phyloP scores from a whole-genome alignment of 768 basidiomycete species.

The Dioszegia crocea region DNA sequence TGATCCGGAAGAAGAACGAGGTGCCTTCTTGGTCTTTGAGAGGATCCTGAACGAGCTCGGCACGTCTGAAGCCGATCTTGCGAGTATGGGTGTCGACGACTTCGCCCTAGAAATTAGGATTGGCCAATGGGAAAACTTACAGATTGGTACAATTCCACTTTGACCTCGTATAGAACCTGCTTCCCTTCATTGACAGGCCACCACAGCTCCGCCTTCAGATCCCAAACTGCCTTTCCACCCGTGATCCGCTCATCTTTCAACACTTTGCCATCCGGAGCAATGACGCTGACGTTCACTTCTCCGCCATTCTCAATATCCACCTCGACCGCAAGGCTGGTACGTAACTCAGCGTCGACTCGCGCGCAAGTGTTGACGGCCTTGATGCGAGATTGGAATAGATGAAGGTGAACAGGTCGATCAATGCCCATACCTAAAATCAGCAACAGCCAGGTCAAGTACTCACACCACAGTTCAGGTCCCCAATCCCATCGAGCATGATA shows the following conservation, averaged over 20 bases:
- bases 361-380: slow-evolving; percentile 50
- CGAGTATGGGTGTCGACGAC: slow-evolving; percentile 53
- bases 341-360: slow-evolving; percentile 59
- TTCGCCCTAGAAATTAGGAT: slow-evolving; percentile 43
- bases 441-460: background rate
- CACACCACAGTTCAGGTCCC: slow-evolving; percentile 13
- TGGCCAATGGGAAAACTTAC: slow-evolving; percentile 49
- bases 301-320: slow-evolving; percentile 53
- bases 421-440: slow-evolving; percentile 3
- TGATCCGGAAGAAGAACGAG: slow-evolving; percentile 82
- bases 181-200: slow-evolving; percentile 75
- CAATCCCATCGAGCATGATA: slow-evolving; percentile 16
- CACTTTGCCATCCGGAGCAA: slow-evolving; percentile 55
- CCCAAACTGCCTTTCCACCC: slow-evolving; percentile 55
- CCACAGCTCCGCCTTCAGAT: slow-evolving; percentile 68
- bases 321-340: slow-evolving; percentile 54
- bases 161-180: slow-evolving; percentile 68
- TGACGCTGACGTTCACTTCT: slow-evolving; percentile 51
- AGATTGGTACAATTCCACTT: slow-evolving; percentile 56
- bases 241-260: slow-evolving; percentile 51
- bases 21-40: slow-evolving; percentile 69
- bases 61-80: slow-evolving; percentile 71
- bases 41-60: slow-evolving; percentile 67
- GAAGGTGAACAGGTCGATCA: slow-evolving; percentile 10
- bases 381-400: slow-evolving; percentile 4